phyloP scores from a whole-genome alignment of 176 grass and related monocot species.

The Eremochloa ophiuroides region DNA sequence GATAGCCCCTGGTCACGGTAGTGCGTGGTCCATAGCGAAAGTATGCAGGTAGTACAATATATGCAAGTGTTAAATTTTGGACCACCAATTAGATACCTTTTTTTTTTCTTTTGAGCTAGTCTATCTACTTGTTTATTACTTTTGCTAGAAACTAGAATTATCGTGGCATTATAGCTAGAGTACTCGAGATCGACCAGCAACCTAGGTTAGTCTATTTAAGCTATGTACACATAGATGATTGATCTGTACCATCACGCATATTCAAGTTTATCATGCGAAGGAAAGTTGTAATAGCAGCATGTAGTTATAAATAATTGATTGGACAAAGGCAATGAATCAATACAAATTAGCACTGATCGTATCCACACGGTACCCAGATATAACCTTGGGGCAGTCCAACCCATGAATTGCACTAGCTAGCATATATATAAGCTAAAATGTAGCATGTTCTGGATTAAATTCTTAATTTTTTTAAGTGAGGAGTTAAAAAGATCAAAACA shows the following conservation, averaged over 20 bases:
- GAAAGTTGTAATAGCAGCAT: neutral
- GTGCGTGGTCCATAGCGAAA: slow-evolving; percentile 37
- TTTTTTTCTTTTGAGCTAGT: neutral
- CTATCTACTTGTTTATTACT: slow-evolving; percentile 28
- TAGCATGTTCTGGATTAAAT: neutral
- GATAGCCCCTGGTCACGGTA: slow-evolving; percentile 5
- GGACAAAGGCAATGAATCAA: neutral
- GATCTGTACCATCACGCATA: neutral
- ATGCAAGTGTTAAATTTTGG: slow-evolving; percentile 25
- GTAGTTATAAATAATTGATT: neutral
- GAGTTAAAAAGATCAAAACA: neutral
- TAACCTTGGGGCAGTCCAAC: neutral
- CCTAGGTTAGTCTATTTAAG: slow-evolving; percentile 11
- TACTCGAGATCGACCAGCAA: neutral
- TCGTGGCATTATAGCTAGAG: slow-evolving; percentile 7
- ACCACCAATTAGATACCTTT: slow-evolving; percentile 26
- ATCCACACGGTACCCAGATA: neutral
- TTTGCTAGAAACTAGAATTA: slow-evolving; percentile 25
- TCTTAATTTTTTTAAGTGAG: neutral
- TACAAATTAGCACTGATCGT: neutral
- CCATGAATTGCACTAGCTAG: neutral
- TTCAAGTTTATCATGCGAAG: slow-evolving; percentile 6
- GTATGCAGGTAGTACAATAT: slow-evolving; percentile 18
- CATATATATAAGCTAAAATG: neutral
- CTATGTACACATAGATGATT: neutral